Base-by-base conservation (phyloP, 148 eudicot genomes). In the Rhododendron vialii region DNA sequence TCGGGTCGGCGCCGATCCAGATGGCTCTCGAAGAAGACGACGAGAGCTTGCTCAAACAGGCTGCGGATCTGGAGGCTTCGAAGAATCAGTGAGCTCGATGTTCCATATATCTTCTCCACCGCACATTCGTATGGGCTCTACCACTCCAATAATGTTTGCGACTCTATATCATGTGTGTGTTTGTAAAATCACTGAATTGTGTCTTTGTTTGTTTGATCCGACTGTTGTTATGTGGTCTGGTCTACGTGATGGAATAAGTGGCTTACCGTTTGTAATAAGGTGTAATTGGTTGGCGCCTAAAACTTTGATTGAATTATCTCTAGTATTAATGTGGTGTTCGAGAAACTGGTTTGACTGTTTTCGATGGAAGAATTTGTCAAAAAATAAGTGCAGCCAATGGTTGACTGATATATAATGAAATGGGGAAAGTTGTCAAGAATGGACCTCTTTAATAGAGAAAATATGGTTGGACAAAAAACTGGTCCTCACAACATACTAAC, bases 11-110 rank as follows among this genome's bases (percentile, higher is more conserved):
- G 20, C 87, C 87, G 14, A 85, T 85, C 57, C 87, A 79, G 87
- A 85, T 85, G 87, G 87, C 83, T 0, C 83, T 85, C 1, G 87
- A 85, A 33, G 87, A 85, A 2, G 87, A 80, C 51, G 87, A 85
- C 38, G 35, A 61, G 47, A 78, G 51, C 22, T 48, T 85, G 4
- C 75, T 85, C 47, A 85, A 79, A 41, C 51, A 61, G 36, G 87
- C 87, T 7, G 87, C 83, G 6, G 87, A 85, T 79, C 59, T 85
- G 0, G 87, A 85, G 43, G 87, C 83, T 22, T 67, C 75, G 2
- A 85, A 85, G 87, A 41, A 26, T 48, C 82, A 30, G 8, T 50
- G 36, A 48, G 12, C 51, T 48, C 50, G 51, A 48, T 48, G 2
- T 2, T 8, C 51, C 7, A 41, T 1, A 41, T 0, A 47, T 47